These are phyloP conservation scores for Madurella fahalii DNA, from an alignment of 2,329 filamentous ascomycete species.

Conservation along the genomic window DNA sequence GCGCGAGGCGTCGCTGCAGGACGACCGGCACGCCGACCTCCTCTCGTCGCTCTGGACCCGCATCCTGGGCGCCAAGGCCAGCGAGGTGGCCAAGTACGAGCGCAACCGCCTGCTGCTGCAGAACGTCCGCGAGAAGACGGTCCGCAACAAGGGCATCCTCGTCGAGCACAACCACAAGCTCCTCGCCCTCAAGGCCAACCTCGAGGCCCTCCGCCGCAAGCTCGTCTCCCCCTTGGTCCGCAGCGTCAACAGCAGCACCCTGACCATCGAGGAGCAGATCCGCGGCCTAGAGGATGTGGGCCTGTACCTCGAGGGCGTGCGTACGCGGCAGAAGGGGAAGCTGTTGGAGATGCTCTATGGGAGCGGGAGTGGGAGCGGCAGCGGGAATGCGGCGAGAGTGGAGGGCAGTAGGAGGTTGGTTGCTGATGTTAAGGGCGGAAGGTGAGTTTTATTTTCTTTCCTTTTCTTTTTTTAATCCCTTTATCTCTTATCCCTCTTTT, in stretches of 20 bases:
- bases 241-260: constrained; percentile 61
- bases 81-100: constrained; percentile 81
- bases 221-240: constrained; percentile 80
- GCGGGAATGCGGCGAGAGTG: background rate
- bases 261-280: constrained; percentile 82
- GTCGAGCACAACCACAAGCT: constrained; percentile 84
- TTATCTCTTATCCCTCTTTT: background rate
- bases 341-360: constrained; percentile 77
- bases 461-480: too few species aligned
- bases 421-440: background rate
- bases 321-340: constrained; percentile 77
- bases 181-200: constrained; percentile 75
- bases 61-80: constrained; percentile 71
- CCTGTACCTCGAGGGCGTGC: constrained; percentile 68
- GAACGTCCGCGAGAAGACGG: constrained; percentile 75
- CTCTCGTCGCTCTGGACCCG: constrained; percentile 82
- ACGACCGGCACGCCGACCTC: constrained; percentile 74
- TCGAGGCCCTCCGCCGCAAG: constrained; percentile 79
- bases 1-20: constrained; percentile 76
- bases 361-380: constrained; percentile 32
- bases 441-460: background rate
- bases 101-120: constrained; percentile 78
- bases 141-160: constrained; percentile 81
- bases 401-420: constrained; percentile 1
- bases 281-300: constrained; percentile 76